Conservation (phyloP, 495 filamentous ascomycete species). For the Clohesyomyces aquaticus region DNA sequence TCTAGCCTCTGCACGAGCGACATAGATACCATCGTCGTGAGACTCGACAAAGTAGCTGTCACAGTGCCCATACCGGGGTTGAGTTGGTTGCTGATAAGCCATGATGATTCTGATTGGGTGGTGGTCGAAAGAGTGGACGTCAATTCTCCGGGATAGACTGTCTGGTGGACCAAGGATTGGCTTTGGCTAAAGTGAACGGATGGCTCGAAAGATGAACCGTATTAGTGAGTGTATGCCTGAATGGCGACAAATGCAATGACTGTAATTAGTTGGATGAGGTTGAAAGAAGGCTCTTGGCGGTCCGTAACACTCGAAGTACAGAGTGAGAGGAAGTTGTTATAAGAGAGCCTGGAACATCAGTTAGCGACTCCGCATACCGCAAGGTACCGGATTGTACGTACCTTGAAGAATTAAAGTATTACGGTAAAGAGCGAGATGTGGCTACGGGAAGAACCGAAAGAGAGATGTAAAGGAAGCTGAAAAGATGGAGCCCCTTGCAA, state of each 20-base stretch:
- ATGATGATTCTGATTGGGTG: conserved; percentile 52
- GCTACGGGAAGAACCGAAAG: conserved; percentile 37
- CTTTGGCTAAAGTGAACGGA: conserved; percentile 38
- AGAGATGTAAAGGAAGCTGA: conserved; percentile 23
- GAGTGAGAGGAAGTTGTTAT: conserved; percentile 29
- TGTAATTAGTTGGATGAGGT: conserved; percentile 61
- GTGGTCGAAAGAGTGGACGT: conserved; percentile 46
- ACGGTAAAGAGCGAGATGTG: conserved; percentile 45
- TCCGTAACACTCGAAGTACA: conserved; percentile 21
- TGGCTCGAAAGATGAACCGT: conserved; percentile 45
- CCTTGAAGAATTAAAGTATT: conserved; percentile 44
- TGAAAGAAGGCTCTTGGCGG: conserved; percentile 49
- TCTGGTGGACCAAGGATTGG: conserved; percentile 13
- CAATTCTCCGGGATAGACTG: conserved; percentile 48
- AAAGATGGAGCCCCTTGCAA: conserved; percentile 41
- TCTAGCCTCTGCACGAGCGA: conserved; percentile 53
- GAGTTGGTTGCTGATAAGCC: conserved; percentile 63
- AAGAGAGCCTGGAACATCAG: conserved; percentile 26
- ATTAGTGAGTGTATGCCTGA: conserved; percentile 60
- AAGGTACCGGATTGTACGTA: conserved; percentile 34
- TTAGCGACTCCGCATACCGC: conserved; percentile 7
- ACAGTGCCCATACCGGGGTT: conserved; percentile 52
- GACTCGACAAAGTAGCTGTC: conserved; percentile 88
- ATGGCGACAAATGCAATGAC: conserved; percentile 58
- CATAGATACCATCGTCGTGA: conserved; percentile 63